Conservation (phyloP, 495 filamentous ascomycete genomes). For the Podospora sp. region DNA sequence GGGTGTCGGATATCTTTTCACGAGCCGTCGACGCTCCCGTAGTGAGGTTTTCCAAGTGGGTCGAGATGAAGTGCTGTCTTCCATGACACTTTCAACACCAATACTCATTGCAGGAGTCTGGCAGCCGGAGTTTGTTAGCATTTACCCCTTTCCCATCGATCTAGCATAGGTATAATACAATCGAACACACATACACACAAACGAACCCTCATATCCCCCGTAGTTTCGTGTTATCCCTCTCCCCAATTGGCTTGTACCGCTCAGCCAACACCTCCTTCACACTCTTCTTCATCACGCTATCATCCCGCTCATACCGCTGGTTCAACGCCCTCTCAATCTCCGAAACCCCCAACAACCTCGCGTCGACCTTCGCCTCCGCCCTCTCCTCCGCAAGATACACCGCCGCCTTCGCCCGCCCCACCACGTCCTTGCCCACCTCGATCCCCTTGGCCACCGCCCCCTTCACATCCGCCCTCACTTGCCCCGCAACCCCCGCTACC, state of each 20-base stretch:
- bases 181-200: neutral
- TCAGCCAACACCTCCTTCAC: slow-evolving; percentile 49
- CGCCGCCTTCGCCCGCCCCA: slow-evolving; percentile 30
- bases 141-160: neutral
- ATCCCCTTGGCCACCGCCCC: slow-evolving; percentile 33
- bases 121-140: neutral
- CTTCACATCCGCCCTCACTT: slow-evolving; percentile 22
- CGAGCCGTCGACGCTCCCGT: slow-evolving; percentile 48
- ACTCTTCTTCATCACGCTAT: slow-evolving; percentile 36
- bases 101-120: slow-evolving; percentile 1
- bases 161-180: neutral
- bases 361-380: slow-evolving; percentile 30
- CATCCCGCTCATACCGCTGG: slow-evolving; percentile 49
- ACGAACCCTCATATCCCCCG: slow-evolving; percentile 20
- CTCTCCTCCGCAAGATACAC: slow-evolving; percentile 34
- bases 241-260: slow-evolving; percentile 49
- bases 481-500: slow-evolving; percentile 25
- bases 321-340: slow-evolving; percentile 49
- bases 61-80: slow-evolving; percentile 35
- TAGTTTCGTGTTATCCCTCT: slow-evolving; percentile 42
- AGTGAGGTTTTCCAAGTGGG: slow-evolving; percentile 48
- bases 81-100: too few relatives aligned
- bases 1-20: slow-evolving; percentile 52
- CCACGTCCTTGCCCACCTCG: slow-evolving; percentile 31
- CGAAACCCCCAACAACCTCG: slow-evolving; percentile 36